phyloP scores from a whole-genome alignment of 176 grass and related monocot species.

The Avena atlantica region DNA sequence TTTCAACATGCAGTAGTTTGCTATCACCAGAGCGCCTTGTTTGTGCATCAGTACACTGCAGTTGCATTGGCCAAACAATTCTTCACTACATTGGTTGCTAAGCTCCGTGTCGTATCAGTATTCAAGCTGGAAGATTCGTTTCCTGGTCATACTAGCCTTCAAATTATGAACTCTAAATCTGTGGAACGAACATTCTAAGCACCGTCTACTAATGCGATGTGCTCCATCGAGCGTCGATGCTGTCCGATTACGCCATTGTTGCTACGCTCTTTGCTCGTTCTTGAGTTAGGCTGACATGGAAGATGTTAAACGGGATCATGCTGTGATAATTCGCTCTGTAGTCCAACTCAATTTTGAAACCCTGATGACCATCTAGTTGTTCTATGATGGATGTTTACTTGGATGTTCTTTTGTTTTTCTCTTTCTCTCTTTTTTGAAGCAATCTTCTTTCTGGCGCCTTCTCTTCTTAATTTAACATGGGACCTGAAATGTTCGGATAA shows the following conservation, averaged over 20 bases:
- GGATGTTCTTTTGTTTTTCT: neutral
- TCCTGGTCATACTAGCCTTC: neutral
- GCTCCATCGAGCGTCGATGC: neutral
- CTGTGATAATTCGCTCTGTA: neutral
- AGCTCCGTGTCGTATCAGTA: conserved; percentile 18
- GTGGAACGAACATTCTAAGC: neutral
- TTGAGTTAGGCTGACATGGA: neutral
- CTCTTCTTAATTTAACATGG: neutral
- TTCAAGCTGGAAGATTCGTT: conserved; percentile 11
- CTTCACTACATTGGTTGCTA: conserved; percentile 31
- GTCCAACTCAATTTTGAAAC: neutral
- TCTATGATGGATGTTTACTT: conserved; percentile 24
- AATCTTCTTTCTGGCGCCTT: neutral
- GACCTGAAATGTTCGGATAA: conserved; percentile 4
- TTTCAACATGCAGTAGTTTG: conserved; percentile 17
- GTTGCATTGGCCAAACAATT: conserved; percentile 27
- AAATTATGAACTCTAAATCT: conserved; percentile 3
- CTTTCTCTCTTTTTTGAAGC: no score
- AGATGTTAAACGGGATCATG: neutral
- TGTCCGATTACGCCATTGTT: neutral
- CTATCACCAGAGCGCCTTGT: neutral
- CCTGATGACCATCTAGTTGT: neutral
- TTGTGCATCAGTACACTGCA: neutral
- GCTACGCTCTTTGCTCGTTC: neutral
- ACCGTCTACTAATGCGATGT: neutral